A percentile compares a stretch with the other conserved stretches of the same genome.
These are phyloP conservation scores for Myrmaecium sp. DNA, from an alignment of 2,329 filamentous ascomycete species.

Conservation along the genomic window DNA sequence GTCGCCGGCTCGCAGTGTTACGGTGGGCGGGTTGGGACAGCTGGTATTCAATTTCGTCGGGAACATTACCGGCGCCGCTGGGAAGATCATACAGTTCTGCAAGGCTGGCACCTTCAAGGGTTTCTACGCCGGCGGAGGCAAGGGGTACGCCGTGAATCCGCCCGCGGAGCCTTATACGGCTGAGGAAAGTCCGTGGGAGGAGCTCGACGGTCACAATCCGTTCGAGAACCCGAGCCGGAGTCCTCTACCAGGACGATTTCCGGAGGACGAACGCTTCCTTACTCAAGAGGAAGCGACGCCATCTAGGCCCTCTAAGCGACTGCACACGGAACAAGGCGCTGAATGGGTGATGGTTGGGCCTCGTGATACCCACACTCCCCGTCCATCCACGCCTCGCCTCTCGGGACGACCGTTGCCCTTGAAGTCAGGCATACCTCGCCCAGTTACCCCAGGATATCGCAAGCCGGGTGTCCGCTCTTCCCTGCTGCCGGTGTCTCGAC, in stretches of 20 bases:
- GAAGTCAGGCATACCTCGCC: no score
- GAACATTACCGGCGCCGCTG: conserved; percentile 50
- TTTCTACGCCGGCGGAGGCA: conserved; percentile 73
- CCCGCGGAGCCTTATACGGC: no score
- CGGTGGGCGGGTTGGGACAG: conserved; percentile 34
- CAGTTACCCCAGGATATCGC: not conserved
- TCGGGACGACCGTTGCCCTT: conserved; percentile 17
- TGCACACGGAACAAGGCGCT: conserved; percentile 29
- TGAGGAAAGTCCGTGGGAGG: no score
- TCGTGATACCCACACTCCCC: conserved; percentile 38
- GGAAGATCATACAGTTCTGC: conserved; percentile 70
- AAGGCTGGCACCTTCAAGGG: conserved; percentile 56
- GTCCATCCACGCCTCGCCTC: conserved; percentile 25
- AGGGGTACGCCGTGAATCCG: conserved; percentile 44
- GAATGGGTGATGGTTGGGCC: conserved; percentile 32
- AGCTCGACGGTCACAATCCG: no score
- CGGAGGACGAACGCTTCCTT: conserved; percentile 30
- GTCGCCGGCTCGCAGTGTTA: not conserved
- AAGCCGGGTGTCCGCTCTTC: conserved; percentile 2
- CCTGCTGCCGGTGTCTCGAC: no score
- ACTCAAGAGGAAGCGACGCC: conserved; percentile 27
- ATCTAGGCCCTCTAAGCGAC: conserved; percentile 28
- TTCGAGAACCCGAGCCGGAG: no score
- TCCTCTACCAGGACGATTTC: conserved; percentile 38
- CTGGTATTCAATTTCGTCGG: conserved; percentile 46